phyloP scores from a whole-genome alignment of 2,329 filamentous ascomycete genomes.

The Tolypocladium sp. region DNA sequence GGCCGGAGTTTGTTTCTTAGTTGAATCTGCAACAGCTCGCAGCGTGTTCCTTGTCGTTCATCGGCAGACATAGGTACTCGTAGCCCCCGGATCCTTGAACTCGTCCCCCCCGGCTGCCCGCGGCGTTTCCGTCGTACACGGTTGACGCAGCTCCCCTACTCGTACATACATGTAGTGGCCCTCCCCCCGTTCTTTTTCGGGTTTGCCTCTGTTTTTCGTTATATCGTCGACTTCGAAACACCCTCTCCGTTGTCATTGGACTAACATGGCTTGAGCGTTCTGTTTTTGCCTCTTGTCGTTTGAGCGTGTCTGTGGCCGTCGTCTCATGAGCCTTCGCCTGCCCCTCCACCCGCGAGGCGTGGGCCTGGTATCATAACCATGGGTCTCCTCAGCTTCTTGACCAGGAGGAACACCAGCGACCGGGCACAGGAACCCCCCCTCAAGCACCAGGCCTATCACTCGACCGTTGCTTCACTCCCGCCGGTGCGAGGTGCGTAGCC shows the following conservation, averaged over 20 bases:
- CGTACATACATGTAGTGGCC: not conserved
- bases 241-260: too few species aligned
- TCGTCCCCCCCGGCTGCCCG: not conserved
- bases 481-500: not conserved
- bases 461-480: not conserved
- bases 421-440: not conserved
- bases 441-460: not conserved
- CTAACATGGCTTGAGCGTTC: not conserved
- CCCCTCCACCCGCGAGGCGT: not conserved
- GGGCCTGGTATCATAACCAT: not conserved
- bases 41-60: not conserved
- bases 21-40: not conserved
- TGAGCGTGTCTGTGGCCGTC: not conserved
- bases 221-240: not conserved
- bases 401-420: not conserved
- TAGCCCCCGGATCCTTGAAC: not conserved
- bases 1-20: not conserved
- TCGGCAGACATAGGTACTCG: not conserved
- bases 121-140: not conserved
- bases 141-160: not conserved
- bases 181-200: not conserved
- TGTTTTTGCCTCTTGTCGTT: not conserved
- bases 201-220: not conserved
- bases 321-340: not conserved
- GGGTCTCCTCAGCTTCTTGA: conserved; percentile 4